phyloP scores from a whole-genome alignment of 306 rosid genomes.

The Castanea mollissima region DNA sequence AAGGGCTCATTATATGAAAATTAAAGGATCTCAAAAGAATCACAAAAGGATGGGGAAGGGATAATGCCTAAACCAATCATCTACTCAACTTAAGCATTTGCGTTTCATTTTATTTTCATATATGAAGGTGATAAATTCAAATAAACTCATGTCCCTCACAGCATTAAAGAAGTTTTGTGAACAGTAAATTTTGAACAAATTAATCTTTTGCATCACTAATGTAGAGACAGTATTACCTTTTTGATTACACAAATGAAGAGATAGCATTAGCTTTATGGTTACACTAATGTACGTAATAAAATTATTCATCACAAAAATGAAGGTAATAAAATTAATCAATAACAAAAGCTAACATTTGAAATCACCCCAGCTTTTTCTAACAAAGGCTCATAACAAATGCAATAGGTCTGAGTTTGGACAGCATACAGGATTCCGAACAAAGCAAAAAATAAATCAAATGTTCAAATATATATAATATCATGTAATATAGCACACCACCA shows the following conservation, averaged over 20 bases:
- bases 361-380: not conserved
- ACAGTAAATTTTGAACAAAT: too few relatives aligned
- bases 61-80: not conserved
- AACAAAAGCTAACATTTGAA: not conserved
- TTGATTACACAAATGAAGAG: too few relatives aligned
- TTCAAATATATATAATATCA: not conserved
- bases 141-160: too few relatives aligned
- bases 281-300: not conserved
- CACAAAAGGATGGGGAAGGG: not conserved
- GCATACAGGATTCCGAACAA: not conserved
- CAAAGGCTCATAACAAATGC: not conserved
- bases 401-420: not conserved
- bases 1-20: not conserved
- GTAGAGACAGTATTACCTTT: too few relatives aligned
- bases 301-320: not conserved
- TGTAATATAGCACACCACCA: not conserved
- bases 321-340: not conserved
- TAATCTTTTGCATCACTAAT: too few relatives aligned
- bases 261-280: too few relatives aligned
- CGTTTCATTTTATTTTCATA: not conserved
- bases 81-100: not conserved
- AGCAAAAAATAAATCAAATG: not conserved
- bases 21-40: not conserved
- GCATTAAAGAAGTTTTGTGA: too few relatives aligned
- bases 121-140: too few relatives aligned